Percentiles rank a stretch among this genome's conserved stretches.
phyloP scores from a whole-genome alignment of 1,139 yeast species.

The Magnusiomyces ingens region DNA sequence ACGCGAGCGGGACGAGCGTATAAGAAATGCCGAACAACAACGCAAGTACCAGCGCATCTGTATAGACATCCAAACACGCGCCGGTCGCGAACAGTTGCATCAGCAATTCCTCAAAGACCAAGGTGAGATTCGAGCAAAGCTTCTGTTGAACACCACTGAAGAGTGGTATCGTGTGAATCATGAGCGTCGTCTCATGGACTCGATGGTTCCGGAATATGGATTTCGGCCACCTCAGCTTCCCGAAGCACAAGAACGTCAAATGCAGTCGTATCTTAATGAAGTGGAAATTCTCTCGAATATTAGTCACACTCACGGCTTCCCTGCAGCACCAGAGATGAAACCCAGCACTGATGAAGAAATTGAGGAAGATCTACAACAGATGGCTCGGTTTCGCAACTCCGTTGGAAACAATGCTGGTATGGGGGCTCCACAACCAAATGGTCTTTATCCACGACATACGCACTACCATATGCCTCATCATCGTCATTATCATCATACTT shows the following conservation, averaged over 20 bases:
- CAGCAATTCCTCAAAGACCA: slow-evolving; percentile 71
- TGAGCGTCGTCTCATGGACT: slow-evolving; percentile 82
- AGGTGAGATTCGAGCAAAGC: slow-evolving; percentile 58
- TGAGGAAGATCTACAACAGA: slow-evolving; percentile 23
- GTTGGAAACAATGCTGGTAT: too few species aligned
- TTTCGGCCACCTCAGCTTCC: slow-evolving; percentile 30
- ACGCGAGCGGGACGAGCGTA: slow-evolving; percentile 59
- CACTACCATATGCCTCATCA: slow-evolving; percentile 1
- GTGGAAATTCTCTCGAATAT: slow-evolving; percentile 53
- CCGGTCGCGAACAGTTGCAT: slow-evolving; percentile 72
- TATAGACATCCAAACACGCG: slow-evolving; percentile 73
- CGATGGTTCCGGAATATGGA: slow-evolving; percentile 48
- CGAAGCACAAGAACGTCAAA: slow-evolving; percentile 44
- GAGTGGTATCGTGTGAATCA: slow-evolving; percentile 89
- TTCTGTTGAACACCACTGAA: slow-evolving; percentile 71
- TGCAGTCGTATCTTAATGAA: slow-evolving; percentile 50
- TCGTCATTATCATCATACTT: not conserved
- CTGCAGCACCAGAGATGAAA: slow-evolving; percentile 49
- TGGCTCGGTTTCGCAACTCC: not conserved
- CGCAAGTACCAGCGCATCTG: slow-evolving; percentile 69
- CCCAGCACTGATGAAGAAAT: slow-evolving; percentile 38
- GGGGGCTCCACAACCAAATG: too few species aligned
- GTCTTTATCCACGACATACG: too few species aligned
- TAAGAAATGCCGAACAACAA: slow-evolving; percentile 59
- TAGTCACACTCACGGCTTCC: slow-evolving; percentile 53